Percentiles rank a stretch among this genome's conserved stretches.
Conservation (phyloP, 441 rosid genomes). For the Pelargonium fulgidum region DNA sequence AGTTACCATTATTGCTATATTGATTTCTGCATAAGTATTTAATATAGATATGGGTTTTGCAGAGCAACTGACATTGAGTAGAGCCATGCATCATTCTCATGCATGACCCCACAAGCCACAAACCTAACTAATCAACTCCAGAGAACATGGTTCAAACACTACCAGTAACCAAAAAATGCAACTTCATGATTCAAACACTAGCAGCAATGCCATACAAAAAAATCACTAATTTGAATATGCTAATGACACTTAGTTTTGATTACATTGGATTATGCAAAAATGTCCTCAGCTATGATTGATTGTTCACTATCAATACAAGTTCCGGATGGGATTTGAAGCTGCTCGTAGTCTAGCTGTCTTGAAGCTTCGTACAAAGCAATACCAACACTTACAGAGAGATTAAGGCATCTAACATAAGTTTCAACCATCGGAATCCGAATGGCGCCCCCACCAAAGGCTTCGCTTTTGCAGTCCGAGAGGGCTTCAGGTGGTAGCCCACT, state of each 20-base stretch:
- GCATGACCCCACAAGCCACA: no score
- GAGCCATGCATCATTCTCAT: no score
- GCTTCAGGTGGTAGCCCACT: slow-evolving; percentile 74
- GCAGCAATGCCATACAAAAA: no score
- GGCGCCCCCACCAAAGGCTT: slow-evolving; percentile 60
- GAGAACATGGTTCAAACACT: no score
- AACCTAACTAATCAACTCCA: no score
- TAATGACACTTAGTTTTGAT: background rate
- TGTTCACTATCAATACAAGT: slow-evolving; percentile 27
- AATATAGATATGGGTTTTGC: no score
- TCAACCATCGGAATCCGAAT: slow-evolving; percentile 88
- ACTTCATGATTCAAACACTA: no score
- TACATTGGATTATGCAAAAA: slow-evolving; percentile 45
- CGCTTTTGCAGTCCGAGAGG: slow-evolving; percentile 53
- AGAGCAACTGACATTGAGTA: no score
- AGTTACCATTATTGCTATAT: no score
- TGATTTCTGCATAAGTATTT: no score
- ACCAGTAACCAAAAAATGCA: no score
- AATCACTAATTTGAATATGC: no score
- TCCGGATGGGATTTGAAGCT: slow-evolving; percentile 40
- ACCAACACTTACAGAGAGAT: slow-evolving; percentile 87
- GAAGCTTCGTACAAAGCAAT: slow-evolving; percentile 86
- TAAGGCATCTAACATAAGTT: slow-evolving; percentile 81
- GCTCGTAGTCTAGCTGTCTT: slow-evolving; percentile 79
- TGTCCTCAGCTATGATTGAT: slow-evolving; percentile 46